phyloP scores from a whole-genome alignment of 176 grass and related monocot species.

The Avena sativa region DNA sequence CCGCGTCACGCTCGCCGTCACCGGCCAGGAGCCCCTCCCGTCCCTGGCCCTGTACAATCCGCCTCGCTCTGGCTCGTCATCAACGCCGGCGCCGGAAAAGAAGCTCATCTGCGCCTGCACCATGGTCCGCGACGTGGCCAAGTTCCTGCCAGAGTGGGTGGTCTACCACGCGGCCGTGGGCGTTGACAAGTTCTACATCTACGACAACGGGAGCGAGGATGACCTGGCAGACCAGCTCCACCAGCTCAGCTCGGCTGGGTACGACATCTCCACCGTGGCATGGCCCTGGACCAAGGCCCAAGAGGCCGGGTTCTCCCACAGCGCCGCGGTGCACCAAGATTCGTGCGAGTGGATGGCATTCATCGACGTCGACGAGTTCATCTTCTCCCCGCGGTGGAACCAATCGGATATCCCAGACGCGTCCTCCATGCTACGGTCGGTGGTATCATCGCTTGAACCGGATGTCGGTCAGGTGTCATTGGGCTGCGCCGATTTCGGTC shows the following conservation, averaged over 20 bases:
- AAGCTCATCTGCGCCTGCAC: slow-evolving; percentile 64
- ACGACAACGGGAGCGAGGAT: slow-evolving; percentile 80
- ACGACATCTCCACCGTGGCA: slow-evolving; percentile 23
- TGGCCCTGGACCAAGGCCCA: slow-evolving; percentile 88
- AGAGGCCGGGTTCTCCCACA: slow-evolving; percentile 71
- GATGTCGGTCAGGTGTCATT: slow-evolving; percentile 52
- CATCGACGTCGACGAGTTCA: slow-evolving; percentile 85
- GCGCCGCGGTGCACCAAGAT: slow-evolving; percentile 39
- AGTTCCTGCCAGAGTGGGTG: slow-evolving; percentile 81
- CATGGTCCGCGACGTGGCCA: slow-evolving; percentile 62
- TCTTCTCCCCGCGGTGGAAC: slow-evolving; percentile 51
- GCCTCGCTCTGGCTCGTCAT: not conserved
- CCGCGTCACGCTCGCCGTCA: slow-evolving; percentile 37
- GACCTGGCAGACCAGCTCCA: slow-evolving; percentile 42
- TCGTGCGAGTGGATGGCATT: slow-evolving; percentile 72
- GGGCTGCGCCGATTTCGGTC: slow-evolving; percentile 59
- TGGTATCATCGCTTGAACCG: not conserved
- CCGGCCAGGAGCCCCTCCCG: slow-evolving; percentile 42
- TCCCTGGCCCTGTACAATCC: slow-evolving; percentile 55
- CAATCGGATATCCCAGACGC: not conserved
- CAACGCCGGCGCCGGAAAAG: not conserved
- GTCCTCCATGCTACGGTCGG: slow-evolving; percentile 49
- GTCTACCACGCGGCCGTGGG: slow-evolving; percentile 62
- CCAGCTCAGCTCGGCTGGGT: slow-evolving; percentile 21
- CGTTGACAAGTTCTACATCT: slow-evolving; percentile 70